A percentile compares a stretch with the other conserved stretches of the same genome.
These are phyloP conservation scores for Isoetes taiwanensis DNA, from an alignment of 75 land plant species.

Conservation along the genomic window DNA sequence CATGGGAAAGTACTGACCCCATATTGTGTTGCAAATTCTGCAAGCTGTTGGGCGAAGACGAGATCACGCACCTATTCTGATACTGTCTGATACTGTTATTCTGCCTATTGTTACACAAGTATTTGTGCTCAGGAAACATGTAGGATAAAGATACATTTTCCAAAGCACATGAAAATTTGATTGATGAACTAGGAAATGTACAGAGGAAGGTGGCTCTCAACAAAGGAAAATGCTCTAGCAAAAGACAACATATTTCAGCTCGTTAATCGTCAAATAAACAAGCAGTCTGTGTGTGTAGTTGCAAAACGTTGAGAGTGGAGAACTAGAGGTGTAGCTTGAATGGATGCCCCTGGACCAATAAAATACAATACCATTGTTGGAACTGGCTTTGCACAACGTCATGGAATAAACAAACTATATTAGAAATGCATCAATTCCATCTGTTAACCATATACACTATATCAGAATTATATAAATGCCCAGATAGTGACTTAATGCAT, in stretches of 20 bases:
- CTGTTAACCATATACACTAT: too few species aligned
- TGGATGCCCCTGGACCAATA: slow-evolving; percentile 74
- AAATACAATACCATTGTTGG: too few species aligned
- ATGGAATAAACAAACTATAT: too few species aligned
- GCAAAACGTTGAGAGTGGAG: slow-evolving; percentile 84
- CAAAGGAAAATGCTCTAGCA: slow-evolving; percentile 76
- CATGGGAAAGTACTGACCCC: too few species aligned
- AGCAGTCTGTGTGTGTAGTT: slow-evolving; percentile 49
- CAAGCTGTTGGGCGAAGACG: slow-evolving; percentile 7
- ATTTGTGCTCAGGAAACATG: too few species aligned
- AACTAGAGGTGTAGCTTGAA: slow-evolving; percentile 59
- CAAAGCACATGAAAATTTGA: slow-evolving; percentile 39
- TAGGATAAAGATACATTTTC: slow-evolving; percentile 86
- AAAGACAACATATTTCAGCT: slow-evolving; percentile 65
- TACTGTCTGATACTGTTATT: too few species aligned
- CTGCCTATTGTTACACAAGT: too few species aligned
- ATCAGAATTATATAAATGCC: too few species aligned
- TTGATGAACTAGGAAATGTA: slow-evolving; percentile 32
- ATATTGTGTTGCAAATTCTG: slow-evolving; percentile 8
- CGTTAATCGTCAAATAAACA: slow-evolving; percentile 73
- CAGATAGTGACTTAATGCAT: too few species aligned
- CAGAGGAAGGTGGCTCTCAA: slow-evolving; percentile 86
- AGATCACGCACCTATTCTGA: slow-evolving; percentile 7
- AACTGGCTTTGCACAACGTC: too few species aligned
- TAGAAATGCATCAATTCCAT: too few species aligned